Evolutionary conservation across 208 protist species (phyloP).

Genomic region (Vickermania ingenoplastis): DNA sequence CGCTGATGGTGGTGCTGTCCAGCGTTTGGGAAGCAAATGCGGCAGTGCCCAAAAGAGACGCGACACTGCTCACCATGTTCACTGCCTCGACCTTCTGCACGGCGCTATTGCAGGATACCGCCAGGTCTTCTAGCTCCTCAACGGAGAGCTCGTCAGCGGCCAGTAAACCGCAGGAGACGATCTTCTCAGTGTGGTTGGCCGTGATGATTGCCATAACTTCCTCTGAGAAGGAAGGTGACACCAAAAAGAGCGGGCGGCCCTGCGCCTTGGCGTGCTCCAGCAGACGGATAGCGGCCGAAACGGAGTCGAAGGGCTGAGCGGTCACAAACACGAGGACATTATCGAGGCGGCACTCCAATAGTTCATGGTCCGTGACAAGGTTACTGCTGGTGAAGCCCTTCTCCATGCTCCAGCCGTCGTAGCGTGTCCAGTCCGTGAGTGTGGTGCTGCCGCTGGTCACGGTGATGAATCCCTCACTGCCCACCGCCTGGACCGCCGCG

Average conservation of each 20-base stretch:
- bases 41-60: conserved; percentile 52
- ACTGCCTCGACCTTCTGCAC: conserved; percentile 86
- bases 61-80: conserved; percentile 42
- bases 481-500: conserved; percentile 97
- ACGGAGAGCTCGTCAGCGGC: conserved; percentile 95
- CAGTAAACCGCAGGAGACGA: conserved; percentile 83
- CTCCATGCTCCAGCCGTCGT: conserved; percentile 97
- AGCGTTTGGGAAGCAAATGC: conserved; percentile 84
- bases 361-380: conserved; percentile 95
- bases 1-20: conserved; percentile 96
- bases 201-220: conserved; percentile 67
- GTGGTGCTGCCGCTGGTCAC: conserved; percentile 97
- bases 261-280: conserved; percentile 48
- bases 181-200: conserved; percentile 96
- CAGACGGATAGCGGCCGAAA: conserved; percentile 57
- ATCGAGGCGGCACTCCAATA: conserved; percentile 90
- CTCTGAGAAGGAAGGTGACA: conserved; percentile 62
- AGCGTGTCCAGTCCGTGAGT: conserved; percentile 93
- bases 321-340: conserved; percentile 92
- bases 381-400: conserved; percentile 97
- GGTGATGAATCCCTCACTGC: conserved; percentile 98
- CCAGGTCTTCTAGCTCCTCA: conserved; percentile 99
- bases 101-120: conserved; percentile 92
- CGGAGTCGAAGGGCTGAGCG: conserved; percentile 32
- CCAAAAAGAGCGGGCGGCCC: conserved; percentile 53